A percentile compares a stretch with the other conserved stretches of the same genome.
These are phyloP conservation scores for Fusarium heterosporum DNA, from an alignment of 2,329 filamentous ascomycete species.

Conservation along the genomic window DNA sequence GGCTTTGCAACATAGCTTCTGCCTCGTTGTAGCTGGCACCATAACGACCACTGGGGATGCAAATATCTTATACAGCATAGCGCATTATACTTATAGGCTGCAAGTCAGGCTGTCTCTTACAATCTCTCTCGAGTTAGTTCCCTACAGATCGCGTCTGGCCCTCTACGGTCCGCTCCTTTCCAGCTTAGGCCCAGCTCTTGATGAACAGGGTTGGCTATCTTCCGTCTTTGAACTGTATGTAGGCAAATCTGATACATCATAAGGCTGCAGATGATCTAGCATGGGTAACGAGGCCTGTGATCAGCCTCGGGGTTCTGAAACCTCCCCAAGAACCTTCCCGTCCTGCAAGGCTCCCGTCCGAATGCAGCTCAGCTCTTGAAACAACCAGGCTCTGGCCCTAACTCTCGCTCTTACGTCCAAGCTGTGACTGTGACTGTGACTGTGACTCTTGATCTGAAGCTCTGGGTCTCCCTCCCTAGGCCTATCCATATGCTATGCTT, in stretches of 20 bases:
- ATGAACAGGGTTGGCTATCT: conserved; percentile 1
- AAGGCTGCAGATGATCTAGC: background rate
- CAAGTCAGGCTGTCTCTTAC: conserved; percentile 23
- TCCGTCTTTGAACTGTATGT: background rate
- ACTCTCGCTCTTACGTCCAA: background rate
- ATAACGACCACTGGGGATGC: no score
- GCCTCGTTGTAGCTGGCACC: background rate
- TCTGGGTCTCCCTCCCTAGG: conserved; percentile 11
- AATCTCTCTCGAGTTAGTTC: conserved; percentile 30
- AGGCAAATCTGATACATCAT: background rate
- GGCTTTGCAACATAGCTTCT: conserved; percentile 12
- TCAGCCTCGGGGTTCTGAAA: conserved; percentile 32
- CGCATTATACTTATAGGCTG: conserved; percentile 19
- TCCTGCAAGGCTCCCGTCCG: conserved; percentile 19
- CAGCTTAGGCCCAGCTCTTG: conserved; percentile 14
- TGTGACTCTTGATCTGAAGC: conserved; percentile 13
- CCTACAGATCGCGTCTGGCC: conserved; percentile 39
- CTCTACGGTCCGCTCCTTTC: conserved; percentile 43
- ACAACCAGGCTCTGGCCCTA: conserved; percentile 10
- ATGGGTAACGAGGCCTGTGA: conserved; percentile 12
- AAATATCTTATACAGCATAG: background rate
- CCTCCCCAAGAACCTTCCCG: conserved; percentile 23
- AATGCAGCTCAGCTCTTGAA: conserved; percentile 21
- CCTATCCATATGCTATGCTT: conserved; percentile 34
- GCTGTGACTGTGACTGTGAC: background rate